phyloP scores from a whole-genome alignment of 2,329 filamentous ascomycete species.

The Chaetomiaceae sp. region DNA sequence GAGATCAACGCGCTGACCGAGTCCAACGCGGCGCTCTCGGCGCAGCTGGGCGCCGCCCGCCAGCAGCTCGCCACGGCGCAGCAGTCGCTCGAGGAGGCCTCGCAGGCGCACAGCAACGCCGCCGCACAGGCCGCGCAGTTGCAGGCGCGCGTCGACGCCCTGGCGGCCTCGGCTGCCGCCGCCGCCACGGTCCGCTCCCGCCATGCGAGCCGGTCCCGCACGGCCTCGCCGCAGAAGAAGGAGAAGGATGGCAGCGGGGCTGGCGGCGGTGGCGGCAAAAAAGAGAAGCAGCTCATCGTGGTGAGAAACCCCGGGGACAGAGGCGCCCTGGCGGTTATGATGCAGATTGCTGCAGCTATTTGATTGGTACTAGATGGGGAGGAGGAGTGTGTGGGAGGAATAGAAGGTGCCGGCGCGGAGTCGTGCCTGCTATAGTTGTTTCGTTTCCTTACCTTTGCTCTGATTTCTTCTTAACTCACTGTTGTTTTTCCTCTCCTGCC shows the following conservation, averaged over 20 bases:
- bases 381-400: no score
- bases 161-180: conserved; percentile 8
- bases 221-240: conserved; percentile 23
- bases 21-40: conserved; percentile 19
- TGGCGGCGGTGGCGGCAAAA: conserved; percentile 18
- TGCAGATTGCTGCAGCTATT: conserved; percentile 24
- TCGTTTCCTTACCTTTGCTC: no score
- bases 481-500: no score
- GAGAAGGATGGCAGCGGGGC: conserved; percentile 18
- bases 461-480: no score
- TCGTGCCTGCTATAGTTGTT: no score
- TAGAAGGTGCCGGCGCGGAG: no score
- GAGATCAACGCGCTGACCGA: conserved; percentile 21
- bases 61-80: conserved; percentile 20
- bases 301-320: conserved; percentile 24
- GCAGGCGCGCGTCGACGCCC: conserved; percentile 19
- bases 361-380: no score
- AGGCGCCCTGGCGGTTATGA: conserved; percentile 25
- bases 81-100: conserved; percentile 16
- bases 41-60: conserved; percentile 19
- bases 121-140: conserved; percentile 20
- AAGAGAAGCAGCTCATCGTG: conserved; percentile 24
- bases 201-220: conserved; percentile 20
- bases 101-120: conserved; percentile 18
- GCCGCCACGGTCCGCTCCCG: conserved; percentile 5